Evolutionary conservation across 2,329 filamentous ascomycete genomes (phyloP), one percentile per base, ranked within the genome.

Genomic region (Chaetoscypha palmicola): DNA sequence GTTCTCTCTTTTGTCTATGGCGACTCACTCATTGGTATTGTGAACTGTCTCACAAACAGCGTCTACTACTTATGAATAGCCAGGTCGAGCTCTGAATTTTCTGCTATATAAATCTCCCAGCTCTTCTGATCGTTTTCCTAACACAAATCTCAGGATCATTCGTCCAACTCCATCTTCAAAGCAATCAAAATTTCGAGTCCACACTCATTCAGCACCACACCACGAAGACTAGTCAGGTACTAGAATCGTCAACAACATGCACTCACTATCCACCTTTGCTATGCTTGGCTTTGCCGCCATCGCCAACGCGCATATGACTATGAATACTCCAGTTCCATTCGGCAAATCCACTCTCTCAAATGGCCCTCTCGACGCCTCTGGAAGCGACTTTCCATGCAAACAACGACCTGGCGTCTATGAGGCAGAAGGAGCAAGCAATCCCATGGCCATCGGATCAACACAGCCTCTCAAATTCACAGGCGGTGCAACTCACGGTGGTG

Each of bases 381-480:
- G 85, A 0, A 68, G 65, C 28, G 69, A 95, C 62, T 98, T 86
- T 61, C 92, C 92, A 0, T 97, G 92, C 78, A 90, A 95, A 63
- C 64, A 73, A 40, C 68, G 74, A 5, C n/a, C 54, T 0, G 69
- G 67, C 0, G 64, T 61, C 37, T 73, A 74, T 4, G 66, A 72
- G 0, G 66, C 69, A 1, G 65, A 70, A 1, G 66, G 66, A 4
- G 62, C 58, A 1, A 66, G 65, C 57, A 87, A 86, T 55, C 61
- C 68, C 1, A 86, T 84, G 64, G 67, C 72, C 0, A 72, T 83
- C 11, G 87, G 87, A 3, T 73, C 76, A 4, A 51, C 63, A 0
- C 77, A 84, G 56, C 62, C 68, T 0, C 71, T 96, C 1, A 63
- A 66, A 0, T 86, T 95, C 64, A 67, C 67, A 0, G 90, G 89